These are phyloP conservation scores for Clathrospora elynae DNA, from an alignment of 2,329 filamentous ascomycete genomes.

Conservation along the genomic window DNA sequence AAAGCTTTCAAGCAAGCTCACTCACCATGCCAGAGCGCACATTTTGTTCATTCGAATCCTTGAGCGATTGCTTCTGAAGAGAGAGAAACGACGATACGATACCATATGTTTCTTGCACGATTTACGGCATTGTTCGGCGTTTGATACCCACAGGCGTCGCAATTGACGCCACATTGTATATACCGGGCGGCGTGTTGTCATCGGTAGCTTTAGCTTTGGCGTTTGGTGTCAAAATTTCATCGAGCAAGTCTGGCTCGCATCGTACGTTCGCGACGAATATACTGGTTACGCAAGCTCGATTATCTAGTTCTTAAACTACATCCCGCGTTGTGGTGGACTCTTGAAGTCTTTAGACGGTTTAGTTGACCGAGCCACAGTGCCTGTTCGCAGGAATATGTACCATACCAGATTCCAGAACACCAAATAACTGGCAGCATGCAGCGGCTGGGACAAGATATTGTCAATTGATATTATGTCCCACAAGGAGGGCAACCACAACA, in stretches of 20 bases:
- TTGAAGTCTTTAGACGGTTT: too few species aligned
- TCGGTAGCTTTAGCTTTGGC: conserved; percentile 5
- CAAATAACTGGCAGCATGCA: too few species aligned
- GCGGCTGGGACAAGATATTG: too few species aligned
- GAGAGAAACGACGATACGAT: conserved; percentile 22
- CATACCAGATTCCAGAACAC: too few species aligned
- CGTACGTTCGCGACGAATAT: too few species aligned
- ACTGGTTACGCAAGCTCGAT: too few species aligned
- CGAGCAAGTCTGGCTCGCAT: neutral
- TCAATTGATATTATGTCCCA: too few species aligned
- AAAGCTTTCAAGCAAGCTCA: conserved; percentile 35
- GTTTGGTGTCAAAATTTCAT: conserved; percentile 2
- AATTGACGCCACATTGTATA: conserved; percentile 15
- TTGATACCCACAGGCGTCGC: conserved; percentile 37
- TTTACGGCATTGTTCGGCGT: conserved; percentile 40
- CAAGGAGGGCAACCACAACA: too few species aligned
- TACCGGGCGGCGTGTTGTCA: conserved; percentile 10
- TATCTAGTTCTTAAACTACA: too few species aligned
- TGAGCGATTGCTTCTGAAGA: conserved; percentile 20
- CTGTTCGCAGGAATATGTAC: too few species aligned
- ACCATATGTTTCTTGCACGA: conserved; percentile 24
- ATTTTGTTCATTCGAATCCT: conserved; percentile 44
- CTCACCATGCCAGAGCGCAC: conserved; percentile 40
- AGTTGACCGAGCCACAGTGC: too few species aligned
- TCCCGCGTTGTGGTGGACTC: too few species aligned